Conservation (phyloP, 2,329 filamentous ascomycete genomes). For the Beauveria rudraprayagi region DNA sequence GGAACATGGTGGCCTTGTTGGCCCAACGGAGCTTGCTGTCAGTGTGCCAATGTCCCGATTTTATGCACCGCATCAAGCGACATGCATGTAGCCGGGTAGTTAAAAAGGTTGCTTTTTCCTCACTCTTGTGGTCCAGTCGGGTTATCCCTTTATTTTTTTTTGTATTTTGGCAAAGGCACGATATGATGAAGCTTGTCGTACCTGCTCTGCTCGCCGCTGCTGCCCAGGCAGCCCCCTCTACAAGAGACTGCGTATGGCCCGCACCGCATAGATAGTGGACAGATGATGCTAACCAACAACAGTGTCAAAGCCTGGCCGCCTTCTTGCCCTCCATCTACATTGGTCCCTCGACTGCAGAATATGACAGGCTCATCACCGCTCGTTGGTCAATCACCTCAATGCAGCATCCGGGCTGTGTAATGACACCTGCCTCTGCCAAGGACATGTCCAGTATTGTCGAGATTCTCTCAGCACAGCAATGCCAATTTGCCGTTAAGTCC, state of each 20-base stretch:
- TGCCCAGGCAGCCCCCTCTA: background rate
- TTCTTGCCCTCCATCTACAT: constrained; percentile 3
- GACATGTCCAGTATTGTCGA: constrained; percentile 11
- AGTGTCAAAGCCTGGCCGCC: constrained; percentile 1
- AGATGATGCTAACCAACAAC: background rate
- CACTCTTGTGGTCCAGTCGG: background rate
- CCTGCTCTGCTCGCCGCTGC: background rate
- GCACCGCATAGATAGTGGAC: background rate
- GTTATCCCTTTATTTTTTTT: background rate
- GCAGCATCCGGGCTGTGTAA: constrained; percentile 11
- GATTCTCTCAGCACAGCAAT: constrained; percentile 9
- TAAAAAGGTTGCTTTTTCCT: background rate
- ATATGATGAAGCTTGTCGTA: background rate
- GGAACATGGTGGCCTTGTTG: background rate
- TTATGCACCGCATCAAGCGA: background rate
- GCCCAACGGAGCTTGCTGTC: background rate
- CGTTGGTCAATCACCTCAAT: constrained; percentile 10
- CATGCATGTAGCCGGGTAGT: background rate
- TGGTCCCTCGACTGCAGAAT: constrained; percentile 3
- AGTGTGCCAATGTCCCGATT: background rate
- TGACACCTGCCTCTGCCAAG: background rate
- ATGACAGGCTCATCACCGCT: background rate
- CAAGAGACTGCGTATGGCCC: background rate
- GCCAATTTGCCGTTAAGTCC: constrained; percentile 36
- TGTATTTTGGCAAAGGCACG: background rate